These are phyloP conservation scores for Dryas alaskensis DNA, from an alignment of 306 rosid species.

Conservation along the genomic window DNA sequence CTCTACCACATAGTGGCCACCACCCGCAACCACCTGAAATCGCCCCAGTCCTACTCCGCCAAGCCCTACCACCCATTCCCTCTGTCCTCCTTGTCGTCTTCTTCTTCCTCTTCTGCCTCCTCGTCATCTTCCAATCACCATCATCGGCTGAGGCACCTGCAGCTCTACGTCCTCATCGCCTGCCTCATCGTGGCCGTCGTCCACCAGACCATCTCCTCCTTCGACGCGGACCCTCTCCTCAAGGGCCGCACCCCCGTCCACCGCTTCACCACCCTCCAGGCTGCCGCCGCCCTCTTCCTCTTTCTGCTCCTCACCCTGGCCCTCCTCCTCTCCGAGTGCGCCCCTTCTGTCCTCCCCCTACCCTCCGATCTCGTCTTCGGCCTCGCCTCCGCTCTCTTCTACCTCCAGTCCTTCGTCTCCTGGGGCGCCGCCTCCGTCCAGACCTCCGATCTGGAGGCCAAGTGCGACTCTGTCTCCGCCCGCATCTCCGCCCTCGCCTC, in stretches of 20 bases:
- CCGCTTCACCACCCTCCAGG: slow-evolving; percentile 71
- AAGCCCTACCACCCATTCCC: slow-evolving; percentile 79
- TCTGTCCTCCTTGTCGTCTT: slow-evolving; percentile 14
- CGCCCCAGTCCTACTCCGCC: slow-evolving; percentile 64
- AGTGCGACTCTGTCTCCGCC: slow-evolving; percentile 62
- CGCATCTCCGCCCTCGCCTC: slow-evolving; percentile 49
- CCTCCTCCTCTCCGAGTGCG: slow-evolving; percentile 60
- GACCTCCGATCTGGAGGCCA: slow-evolving; percentile 70
- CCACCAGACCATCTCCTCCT: slow-evolving; percentile 56
- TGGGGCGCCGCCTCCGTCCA: slow-evolving; percentile 55
- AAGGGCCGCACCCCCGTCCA: slow-evolving; percentile 84
- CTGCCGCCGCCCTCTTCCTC: slow-evolving; percentile 61
- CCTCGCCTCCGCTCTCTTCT: slow-evolving; percentile 61
- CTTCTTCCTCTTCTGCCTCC: slow-evolving; percentile 28
- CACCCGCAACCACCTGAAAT: slow-evolving; percentile 57
- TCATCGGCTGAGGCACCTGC: slow-evolving; percentile 54
- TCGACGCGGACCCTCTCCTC: slow-evolving; percentile 63
- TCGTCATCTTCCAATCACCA: slow-evolving; percentile 10
- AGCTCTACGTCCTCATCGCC: slow-evolving; percentile 44
- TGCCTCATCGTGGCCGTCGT: slow-evolving; percentile 48
- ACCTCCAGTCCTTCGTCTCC: slow-evolving; percentile 52
- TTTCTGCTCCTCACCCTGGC: slow-evolving; percentile 55
- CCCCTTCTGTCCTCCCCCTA: slow-evolving; percentile 43
- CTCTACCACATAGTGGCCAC: slow-evolving; percentile 59
- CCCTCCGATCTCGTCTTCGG: slow-evolving; percentile 66